Evolutionary conservation across 2,329 filamentous ascomycete species (phyloP), one percentile per base, ranked within the genome.

Genomic region (Thielaviopsis punctulata): DNA sequence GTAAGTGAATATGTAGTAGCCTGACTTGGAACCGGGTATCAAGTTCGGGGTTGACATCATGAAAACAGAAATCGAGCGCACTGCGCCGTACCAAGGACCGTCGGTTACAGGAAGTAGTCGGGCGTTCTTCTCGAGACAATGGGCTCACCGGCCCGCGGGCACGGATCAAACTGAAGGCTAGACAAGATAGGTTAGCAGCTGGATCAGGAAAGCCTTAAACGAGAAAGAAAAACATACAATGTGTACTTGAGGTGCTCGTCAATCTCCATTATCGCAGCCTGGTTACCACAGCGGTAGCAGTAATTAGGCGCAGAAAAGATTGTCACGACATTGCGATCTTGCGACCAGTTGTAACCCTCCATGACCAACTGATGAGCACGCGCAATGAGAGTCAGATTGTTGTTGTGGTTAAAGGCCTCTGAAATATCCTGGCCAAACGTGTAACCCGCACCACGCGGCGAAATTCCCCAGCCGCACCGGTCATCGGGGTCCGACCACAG

Each of bases 211-310:
- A 33, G 19, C n/a, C n/a, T n/a, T n/a, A 10, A 45, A 46, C 10
- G 22, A 39, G 18, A 44, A 24, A 27, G 19, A 24, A 45, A 25
- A 30, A 81, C 88, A 69, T 77, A 95, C 90, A 98, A 96, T 63
- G 92, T 96, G 71, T 96, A 98, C 75, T 98, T 96, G 65, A 98
- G 73, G 68, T 96, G 89, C 71, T 98, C 92, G 60, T 96, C 92
- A 68, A 98, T 98, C 70, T 96, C 92, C 92, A 98, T 98, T 67
- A 98, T 96, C n/a, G 92, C 92, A 53, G 92, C 92, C 70, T 96
- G 92, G 70, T 98, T 98, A 64, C 92, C 92, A 65, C 92, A 98
- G 67, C 92, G 80, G 76, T 98, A 96, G 73, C 90, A 98, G 75
- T 98, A 98, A 68, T 90, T 90, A 57, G 85, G 85, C 51, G 85